These are phyloP conservation scores for Pilobolus umbonatus DNA, from an alignment of 192 early-diverging fungal genomes.

Conservation along the genomic window DNA sequence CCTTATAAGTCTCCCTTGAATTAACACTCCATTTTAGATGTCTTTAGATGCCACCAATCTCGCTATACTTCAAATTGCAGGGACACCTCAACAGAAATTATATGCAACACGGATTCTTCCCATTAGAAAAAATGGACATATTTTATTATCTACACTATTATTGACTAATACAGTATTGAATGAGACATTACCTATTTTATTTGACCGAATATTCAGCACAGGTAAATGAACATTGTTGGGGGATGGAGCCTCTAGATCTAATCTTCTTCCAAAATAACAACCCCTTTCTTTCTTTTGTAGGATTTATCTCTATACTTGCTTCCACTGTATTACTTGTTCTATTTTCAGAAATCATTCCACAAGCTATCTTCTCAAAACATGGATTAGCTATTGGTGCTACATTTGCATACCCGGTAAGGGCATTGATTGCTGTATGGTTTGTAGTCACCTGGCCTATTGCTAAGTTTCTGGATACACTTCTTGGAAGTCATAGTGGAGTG, in stretches of 20 bases:
- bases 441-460: slow-evolving; percentile 82
- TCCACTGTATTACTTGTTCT: slow-evolving; percentile 83
- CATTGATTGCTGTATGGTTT: slow-evolving; percentile 51
- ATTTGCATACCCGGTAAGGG: slow-evolving; percentile 69
- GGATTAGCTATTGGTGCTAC: slow-evolving; percentile 87
- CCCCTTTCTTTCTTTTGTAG: slow-evolving; percentile 20
- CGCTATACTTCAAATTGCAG: slow-evolving; percentile 76
- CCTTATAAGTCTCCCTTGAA: not conserved
- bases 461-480: slow-evolving; percentile 70
- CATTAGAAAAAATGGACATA: slow-evolving; percentile 82
- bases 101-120: slow-evolving; percentile 80
- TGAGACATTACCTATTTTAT: slow-evolving; percentile 80
- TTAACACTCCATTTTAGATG: slow-evolving; percentile 46
- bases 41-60: slow-evolving; percentile 78
- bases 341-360: slow-evolving; percentile 94
- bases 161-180: slow-evolving; percentile 87
- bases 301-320: slow-evolving; percentile 72
- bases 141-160: slow-evolving; percentile 85
- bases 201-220: slow-evolving; percentile 63
- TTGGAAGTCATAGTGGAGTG: slow-evolving; percentile 76
- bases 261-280: too few relatives aligned
- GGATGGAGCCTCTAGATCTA: not conserved
- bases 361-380: slow-evolving; percentile 83
- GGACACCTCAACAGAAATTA: slow-evolving; percentile 56
- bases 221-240: slow-evolving; percentile 23